Base-by-base conservation (phyloP, 2,329 filamentous ascomycete genomes). In the Knufia fluminis region DNA sequence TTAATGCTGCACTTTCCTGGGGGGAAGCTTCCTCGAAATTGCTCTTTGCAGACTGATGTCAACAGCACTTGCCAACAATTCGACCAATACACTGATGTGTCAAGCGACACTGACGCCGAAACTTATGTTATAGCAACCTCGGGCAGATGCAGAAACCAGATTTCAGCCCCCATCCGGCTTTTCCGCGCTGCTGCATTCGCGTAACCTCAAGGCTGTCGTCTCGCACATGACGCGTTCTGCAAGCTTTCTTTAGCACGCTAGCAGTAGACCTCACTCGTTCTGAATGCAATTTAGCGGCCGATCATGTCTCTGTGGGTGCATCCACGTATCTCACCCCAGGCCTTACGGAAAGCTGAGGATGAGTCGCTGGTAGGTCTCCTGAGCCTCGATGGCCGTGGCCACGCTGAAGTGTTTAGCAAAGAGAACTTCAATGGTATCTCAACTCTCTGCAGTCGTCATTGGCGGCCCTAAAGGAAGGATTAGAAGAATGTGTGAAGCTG, bases 401-500 rank as follows among this genome's bases (percentile, higher is more conserved):
- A 16, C 17, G 16, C 22, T 51, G 28, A 32, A 26, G 3, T 36
- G n/a, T 52, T 43, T 64, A 77, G 74, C 68, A 71, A 47, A 70
- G 68, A 53, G 81, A 85, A 66, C 71, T 84, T 31, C 71, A 76
- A 66, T 84, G 81, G 81, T 73, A 84, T 24, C 70, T 84, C 17
- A 65, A 68, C 16, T 74, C 79, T 35, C 68, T 85, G 42, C 77
- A 80, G 60, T 76, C 79, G 46, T 81, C 78, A 22, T 69, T 85
- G 45, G 70, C 71, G 47, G 75, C 78, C 14, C 67, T 85, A 53
- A 80, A 82, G 60, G 74, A 77, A 55, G 87, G 88, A 52, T 78
- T 97, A 2, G 82, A 92, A 64, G 89, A 96, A 68, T 96, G 90
- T 69, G 87, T 89, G 58, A 81, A 84, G 16, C 77, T 97, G 20